phyloP scores from a whole-genome alignment of 2,329 filamentous ascomycete genomes.

The Ilyonectria destructans region DNA sequence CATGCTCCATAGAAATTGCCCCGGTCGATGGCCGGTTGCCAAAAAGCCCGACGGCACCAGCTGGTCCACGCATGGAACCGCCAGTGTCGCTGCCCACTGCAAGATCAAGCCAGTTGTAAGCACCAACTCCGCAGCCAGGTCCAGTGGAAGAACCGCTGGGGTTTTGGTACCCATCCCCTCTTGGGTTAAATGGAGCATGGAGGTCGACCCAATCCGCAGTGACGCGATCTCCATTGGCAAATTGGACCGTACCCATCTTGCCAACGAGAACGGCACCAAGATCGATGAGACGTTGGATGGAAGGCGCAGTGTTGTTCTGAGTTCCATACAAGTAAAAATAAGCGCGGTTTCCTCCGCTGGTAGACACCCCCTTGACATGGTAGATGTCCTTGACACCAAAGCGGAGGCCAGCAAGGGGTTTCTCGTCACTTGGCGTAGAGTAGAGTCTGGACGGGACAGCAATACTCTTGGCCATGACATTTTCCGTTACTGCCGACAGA shows the following conservation, averaged over 20 bases:
- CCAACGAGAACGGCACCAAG: constrained; percentile 68
- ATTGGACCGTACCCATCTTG: constrained; percentile 63
- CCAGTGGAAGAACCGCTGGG: constrained; percentile 60
- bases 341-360: constrained; percentile 69
- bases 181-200: constrained; percentile 60
- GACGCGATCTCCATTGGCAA: constrained; percentile 54
- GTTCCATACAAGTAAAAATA: constrained; percentile 69
- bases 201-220: constrained; percentile 62
- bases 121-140: constrained; percentile 44
- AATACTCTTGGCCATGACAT: too few species aligned
- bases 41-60: constrained; percentile 61
- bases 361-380: constrained; percentile 69
- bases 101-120: constrained; percentile 64
- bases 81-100: constrained; percentile 64
- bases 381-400: constrained; percentile 75
- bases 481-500: too few species aligned
- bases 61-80: constrained; percentile 63
- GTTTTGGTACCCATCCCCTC: constrained; percentile 65
- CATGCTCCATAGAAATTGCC: constrained; percentile 6
- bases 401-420: constrained; percentile 69
- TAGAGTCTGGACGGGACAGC: too few species aligned
- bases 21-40: constrained; percentile 58
- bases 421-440: too few species aligned
- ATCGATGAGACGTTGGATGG: constrained; percentile 72
- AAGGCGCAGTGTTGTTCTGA: constrained; percentile 62